These are phyloP conservation scores for Mucor velutinosus DNA, from an alignment of 371 early-diverging fungal genomes.

Conservation along the genomic window DNA sequence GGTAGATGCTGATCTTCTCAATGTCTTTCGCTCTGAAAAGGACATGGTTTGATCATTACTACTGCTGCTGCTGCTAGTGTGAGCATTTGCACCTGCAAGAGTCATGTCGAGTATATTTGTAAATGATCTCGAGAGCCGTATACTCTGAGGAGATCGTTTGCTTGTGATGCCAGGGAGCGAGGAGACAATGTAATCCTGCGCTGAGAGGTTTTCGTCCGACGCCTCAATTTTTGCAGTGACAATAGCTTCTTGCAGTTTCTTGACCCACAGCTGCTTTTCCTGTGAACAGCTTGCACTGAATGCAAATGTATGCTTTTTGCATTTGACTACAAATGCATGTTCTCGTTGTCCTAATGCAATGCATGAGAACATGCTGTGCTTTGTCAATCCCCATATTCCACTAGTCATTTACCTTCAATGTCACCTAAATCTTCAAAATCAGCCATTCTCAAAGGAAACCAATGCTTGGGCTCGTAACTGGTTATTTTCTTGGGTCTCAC, in stretches of 20 bases:
- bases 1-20: constrained; percentile 19
- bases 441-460: constrained; percentile 57
- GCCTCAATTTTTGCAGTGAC: constrained; percentile 17
- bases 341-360: constrained; percentile 33
- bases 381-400: neutral
- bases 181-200: constrained; percentile 31
- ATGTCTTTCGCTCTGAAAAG: neutral
- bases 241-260: constrained; percentile 38
- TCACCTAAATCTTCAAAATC: constrained; percentile 49
- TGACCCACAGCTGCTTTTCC: constrained; percentile 48
- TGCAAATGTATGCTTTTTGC: constrained; percentile 47
- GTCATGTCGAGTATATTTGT: constrained; percentile 27
- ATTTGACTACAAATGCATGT: constrained; percentile 40
- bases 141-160: constrained; percentile 18
- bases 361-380: too few relatives aligned
- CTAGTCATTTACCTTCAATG: constrained; percentile 41
- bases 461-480: constrained; percentile 58
- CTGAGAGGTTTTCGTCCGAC: constrained; percentile 8
- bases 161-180: constrained; percentile 32
- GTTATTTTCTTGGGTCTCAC: constrained; percentile 57
- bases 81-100: neutral
- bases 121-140: constrained; percentile 32
- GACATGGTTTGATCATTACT: neutral
- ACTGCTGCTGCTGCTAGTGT: neutral
- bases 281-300: constrained; percentile 49